A percentile compares a stretch with the other conserved stretches of the same genome.
phyloP scores from a whole-genome alignment of 768 basidiomycete species.

The Boletus bicolor region DNA sequence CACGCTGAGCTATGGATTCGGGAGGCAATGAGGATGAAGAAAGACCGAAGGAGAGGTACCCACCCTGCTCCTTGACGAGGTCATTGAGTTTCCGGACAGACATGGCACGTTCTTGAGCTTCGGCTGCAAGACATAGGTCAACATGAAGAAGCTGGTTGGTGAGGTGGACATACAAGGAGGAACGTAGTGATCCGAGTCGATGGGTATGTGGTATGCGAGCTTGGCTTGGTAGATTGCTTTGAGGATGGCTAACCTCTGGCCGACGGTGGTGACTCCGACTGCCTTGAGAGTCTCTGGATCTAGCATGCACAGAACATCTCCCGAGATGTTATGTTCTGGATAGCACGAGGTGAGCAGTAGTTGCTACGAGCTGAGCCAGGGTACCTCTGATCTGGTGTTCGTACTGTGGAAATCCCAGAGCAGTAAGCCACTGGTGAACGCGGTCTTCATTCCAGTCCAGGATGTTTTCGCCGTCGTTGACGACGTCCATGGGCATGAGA shows the following conservation, averaged over 20 bases:
- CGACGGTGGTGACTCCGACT: constrained; percentile 84
- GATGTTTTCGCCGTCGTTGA: constrained; percentile 34
- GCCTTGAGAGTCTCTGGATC: constrained; percentile 84
- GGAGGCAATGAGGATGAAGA: constrained; percentile 1
- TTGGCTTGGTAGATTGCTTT: constrained; percentile 91
- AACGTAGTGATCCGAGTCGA: constrained; percentile 81
- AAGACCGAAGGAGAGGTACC: constrained; percentile 10
- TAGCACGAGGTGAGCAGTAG: constrained; percentile 4
- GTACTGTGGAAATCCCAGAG: constrained; percentile 83
- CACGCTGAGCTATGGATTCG: constrained; percentile 57
- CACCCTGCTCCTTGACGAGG: constrained; percentile 75
- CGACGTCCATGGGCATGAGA: constrained; percentile 29
- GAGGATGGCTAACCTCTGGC: constrained; percentile 88
- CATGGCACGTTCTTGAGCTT: constrained; percentile 52
- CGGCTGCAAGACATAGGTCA: constrained; percentile 39
- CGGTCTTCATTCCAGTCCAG: constrained; percentile 72
- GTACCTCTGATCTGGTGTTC: constrained; percentile 76
- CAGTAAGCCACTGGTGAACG: constrained; percentile 75
- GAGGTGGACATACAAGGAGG: constrained; percentile 70
- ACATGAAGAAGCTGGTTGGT: neutral
- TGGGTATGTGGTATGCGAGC: constrained; percentile 74
- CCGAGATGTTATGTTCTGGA: constrained; percentile 87
- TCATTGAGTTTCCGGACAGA: constrained; percentile 66
- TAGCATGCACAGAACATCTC: constrained; percentile 82
- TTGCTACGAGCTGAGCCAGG: neutral